These are phyloP conservation scores for Lentinus tigrinus DNA, from an alignment of 768 basidiomycete genomes.

Conservation along the genomic window DNA sequence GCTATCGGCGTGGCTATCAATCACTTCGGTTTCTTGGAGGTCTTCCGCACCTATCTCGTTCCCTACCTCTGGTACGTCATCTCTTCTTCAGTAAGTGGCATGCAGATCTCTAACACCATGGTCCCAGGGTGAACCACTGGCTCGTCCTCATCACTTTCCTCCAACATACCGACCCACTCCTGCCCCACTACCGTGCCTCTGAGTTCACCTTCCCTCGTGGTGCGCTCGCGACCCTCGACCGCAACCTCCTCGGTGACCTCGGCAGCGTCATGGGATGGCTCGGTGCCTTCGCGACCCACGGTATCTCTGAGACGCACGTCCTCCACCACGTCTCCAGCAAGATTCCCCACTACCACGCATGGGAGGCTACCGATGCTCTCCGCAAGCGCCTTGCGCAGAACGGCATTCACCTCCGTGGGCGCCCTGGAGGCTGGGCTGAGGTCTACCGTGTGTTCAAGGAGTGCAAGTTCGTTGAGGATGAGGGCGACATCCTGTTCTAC, in stretches of 20 bases:
- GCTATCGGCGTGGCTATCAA: conserved; percentile 55
- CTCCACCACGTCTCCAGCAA: conserved; percentile 91
- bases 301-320: conserved; percentile 93
- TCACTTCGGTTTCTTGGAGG: conserved; percentile 63
- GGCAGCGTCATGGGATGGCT: conserved; percentile 83
- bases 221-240: conserved; percentile 89
- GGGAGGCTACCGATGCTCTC: conserved; percentile 88
- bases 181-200: conserved; percentile 88
- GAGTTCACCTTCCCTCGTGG: conserved; percentile 95
- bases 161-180: conserved; percentile 94
- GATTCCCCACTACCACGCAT: conserved; percentile 95
- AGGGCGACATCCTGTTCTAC: conserved; percentile 88
- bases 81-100: neutral
- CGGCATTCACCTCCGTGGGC: conserved; percentile 64
- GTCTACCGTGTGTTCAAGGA: conserved; percentile 72
- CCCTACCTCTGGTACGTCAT: conserved; percentile 77
- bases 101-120: neutral
- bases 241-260: conserved; percentile 72
- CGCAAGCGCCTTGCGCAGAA: conserved; percentile 65
- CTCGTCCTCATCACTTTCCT: conserved; percentile 95
- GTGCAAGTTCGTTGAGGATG: conserved; percentile 96
- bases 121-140: conserved; percentile 83
- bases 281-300: conserved; percentile 82
- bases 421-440: conserved; percentile 79
- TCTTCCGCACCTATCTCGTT: conserved; percentile 78